Conservation (phyloP, 1,284 basidiomycete genomes). For the Flammula alnicola region DNA sequence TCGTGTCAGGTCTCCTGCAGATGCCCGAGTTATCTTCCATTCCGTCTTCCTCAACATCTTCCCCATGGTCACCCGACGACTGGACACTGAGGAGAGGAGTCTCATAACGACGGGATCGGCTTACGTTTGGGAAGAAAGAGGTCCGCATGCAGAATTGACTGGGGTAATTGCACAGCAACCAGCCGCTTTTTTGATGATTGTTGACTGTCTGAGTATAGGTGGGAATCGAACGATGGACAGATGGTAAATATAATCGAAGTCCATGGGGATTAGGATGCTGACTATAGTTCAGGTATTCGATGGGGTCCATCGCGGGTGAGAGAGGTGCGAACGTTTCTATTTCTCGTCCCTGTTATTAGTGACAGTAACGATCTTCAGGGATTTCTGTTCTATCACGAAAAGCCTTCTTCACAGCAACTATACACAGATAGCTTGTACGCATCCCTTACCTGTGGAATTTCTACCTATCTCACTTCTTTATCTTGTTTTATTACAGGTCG, state of each 20-base stretch:
- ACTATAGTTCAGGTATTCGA: conserved; percentile 54
- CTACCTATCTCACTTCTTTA: conserved; percentile 1
- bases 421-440: conserved; percentile 48
- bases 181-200: conserved; percentile 2
- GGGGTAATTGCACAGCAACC: conserved; percentile 52
- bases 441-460: neutral
- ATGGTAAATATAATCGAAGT: conserved; percentile 41
- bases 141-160: conserved; percentile 71
- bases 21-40: conserved; percentile 79
- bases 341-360: conserved; percentile 5
- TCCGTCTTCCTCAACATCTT: conserved; percentile 68
- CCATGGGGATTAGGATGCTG: conserved; percentile 14
- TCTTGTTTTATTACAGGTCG: conserved; percentile 26
- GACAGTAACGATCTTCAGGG: conserved; percentile 48
- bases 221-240: conserved; percentile 72
- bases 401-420: conserved; percentile 52
- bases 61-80: conserved; percentile 75
- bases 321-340: conserved; percentile 52
- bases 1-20: conserved; percentile 62
- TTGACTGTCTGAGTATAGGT: conserved; percentile 46
- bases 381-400: conserved; percentile 81
- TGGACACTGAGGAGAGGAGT: conserved; percentile 73
- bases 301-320: conserved; percentile 81
- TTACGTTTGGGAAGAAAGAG: conserved; percentile 84
- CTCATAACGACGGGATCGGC: conserved; percentile 69